Base-by-base conservation (phyloP, 768 basidiomycete species). In the Crepidotus variabilis region DNA sequence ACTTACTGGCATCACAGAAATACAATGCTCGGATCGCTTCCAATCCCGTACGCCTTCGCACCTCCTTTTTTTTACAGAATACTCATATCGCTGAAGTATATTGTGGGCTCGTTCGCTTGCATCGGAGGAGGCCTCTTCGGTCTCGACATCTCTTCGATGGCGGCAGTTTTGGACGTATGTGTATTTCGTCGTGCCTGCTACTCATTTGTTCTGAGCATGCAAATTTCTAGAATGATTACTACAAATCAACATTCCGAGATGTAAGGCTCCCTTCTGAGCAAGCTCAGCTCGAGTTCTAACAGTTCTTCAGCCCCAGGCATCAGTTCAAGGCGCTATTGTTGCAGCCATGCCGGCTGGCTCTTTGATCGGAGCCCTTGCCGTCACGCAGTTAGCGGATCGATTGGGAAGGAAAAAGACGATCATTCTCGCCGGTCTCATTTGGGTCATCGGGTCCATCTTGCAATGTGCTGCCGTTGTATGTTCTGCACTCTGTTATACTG, bases 101-200 rank as follows among this genome's bases (percentile, higher is more conserved):
- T 89, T 56, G 88, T 90, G 54, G 88, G 88, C 28, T 83, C 86
- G 16, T 90, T 90, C 70, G 88, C 88, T 69, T 90, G 88, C 67
- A 89, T 90, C 59, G 88, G 88, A 35, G 87, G 88, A 61, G 86
- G 86, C 50, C 80, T 90, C 35, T 90, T 90, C 65, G 88, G 88
- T 68, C 67, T 90, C 74, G 88, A 90, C 76, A 88, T 90, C 65
- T 87, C 87, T 63, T 90, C 87, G 65, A 90, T 90, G 88, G 87
- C 88, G 51, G 87, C 85, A 7, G 86, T 90, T 51, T 71, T 90
- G 61, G 86, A 66, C 54, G 71, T 70, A 50, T 51, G 70, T 63
- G 8, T 28, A 4, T 8, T 3, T 28, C 8, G 28, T 28, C 28
- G 28, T 28, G 3, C 28, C 8, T 28, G 8, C 28, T 8, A 28